A percentile compares a stretch with the other conserved stretches of the same genome.
Conservation (phyloP, 163 green algal species). For the Scenedesmus sp. region DNA sequence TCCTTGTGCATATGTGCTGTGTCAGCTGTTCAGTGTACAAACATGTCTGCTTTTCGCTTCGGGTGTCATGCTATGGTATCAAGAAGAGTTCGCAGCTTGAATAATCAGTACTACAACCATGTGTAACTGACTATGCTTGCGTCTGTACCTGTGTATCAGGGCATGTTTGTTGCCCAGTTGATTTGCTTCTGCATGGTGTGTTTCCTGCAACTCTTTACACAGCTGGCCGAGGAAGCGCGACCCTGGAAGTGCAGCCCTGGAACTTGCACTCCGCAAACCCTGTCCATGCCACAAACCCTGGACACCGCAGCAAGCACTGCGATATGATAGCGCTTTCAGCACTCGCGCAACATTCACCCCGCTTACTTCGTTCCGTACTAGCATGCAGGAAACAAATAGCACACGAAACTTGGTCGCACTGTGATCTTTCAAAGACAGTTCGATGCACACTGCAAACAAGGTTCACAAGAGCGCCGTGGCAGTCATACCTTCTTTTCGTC, state of each 20-base stretch:
- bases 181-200: too few species aligned
- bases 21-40: neutral
- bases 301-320: too few species aligned
- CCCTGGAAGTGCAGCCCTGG: too few species aligned
- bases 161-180: too few species aligned
- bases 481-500: conserved; percentile 56
- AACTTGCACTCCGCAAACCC: too few species aligned
- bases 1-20: neutral
- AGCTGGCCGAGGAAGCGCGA: neutral
- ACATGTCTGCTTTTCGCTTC: neutral
- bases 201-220: neutral
- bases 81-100: neutral
- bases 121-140: neutral
- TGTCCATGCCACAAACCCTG: too few species aligned
- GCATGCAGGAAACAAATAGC: neutral
- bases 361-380: neutral
- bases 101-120: neutral
- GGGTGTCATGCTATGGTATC: neutral
- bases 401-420: neutral
- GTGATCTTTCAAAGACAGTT: neutral
- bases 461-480: conserved; percentile 64
- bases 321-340: too few species aligned
- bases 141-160: too few species aligned
- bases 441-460: conserved; percentile 19
- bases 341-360: neutral